A percentile compares a stretch with the other conserved stretches of the same genome.
These are phyloP conservation scores for Pneumocystis canis DNA, from an alignment of 1,139 yeast species.

Conservation along the genomic window DNA sequence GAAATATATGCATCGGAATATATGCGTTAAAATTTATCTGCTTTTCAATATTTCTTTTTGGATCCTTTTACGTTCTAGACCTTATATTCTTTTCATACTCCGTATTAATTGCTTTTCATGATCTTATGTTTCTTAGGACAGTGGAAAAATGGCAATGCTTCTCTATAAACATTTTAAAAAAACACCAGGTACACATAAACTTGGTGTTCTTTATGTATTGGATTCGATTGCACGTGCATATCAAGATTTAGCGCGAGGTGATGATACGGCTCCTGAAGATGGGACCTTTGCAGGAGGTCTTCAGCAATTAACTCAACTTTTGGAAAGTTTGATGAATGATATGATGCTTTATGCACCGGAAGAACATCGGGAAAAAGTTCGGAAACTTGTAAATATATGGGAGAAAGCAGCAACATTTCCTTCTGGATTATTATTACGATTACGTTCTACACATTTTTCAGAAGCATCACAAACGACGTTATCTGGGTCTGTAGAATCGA, in stretches of 20 bases:
- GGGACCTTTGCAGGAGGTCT: slow-evolving; percentile 71
- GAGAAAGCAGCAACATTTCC: slow-evolving; percentile 69
- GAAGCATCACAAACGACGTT: background rate
- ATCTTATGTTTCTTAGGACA: background rate
- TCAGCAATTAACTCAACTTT: slow-evolving; percentile 25
- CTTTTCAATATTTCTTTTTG: no score
- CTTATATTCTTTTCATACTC: background rate
- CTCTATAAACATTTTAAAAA: background rate
- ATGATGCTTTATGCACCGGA: slow-evolving; percentile 19
- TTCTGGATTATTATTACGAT: slow-evolving; percentile 23
- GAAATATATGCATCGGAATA: no score
- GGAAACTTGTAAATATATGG: slow-evolving; percentile 86
- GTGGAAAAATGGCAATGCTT: background rate
- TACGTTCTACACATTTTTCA: slow-evolving; percentile 6
- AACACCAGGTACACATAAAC: slow-evolving; percentile 66
- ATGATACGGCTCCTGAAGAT: slow-evolving; percentile 33
- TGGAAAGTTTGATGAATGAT: slow-evolving; percentile 24
- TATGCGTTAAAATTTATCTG: no score
- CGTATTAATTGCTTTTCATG: no score
- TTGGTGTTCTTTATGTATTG: slow-evolving; percentile 79
- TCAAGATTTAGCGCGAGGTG: slow-evolving; percentile 55
- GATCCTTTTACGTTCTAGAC: background rate
- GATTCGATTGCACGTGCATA: slow-evolving; percentile 84
- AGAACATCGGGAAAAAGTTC: slow-evolving; percentile 41
- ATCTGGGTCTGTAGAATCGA: background rate